These are phyloP conservation scores for Thraustochytrium striatum DNA, from an alignment of 352 stramenopile species.

Conservation along the genomic window DNA sequence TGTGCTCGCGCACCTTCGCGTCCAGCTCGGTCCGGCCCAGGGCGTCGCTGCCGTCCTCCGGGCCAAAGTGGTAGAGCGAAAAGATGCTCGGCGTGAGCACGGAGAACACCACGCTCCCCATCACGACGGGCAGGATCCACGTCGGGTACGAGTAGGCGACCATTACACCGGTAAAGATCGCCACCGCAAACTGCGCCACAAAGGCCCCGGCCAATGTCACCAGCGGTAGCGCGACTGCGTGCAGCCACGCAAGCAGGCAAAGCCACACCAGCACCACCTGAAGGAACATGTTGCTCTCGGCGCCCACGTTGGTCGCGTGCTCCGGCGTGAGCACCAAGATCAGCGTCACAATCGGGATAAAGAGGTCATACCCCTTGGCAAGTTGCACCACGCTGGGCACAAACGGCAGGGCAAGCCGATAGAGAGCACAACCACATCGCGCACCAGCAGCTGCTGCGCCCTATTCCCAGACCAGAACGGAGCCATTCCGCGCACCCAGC, in stretches of 20 bases:
- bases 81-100: not conserved
- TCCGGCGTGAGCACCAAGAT: not conserved
- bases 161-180: not conserved
- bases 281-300: too few species aligned
- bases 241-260: too few species aligned
- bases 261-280: too few species aligned
- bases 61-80: not conserved
- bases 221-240: too few species aligned
- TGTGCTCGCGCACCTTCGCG: not conserved
- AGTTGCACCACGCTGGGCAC: too few species aligned
- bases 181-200: not conserved
- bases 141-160: not conserved
- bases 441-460: too few species aligned
- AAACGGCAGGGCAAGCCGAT: too few species aligned
- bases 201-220: too few species aligned
- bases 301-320: not conserved
- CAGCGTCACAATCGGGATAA: not conserved
- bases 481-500: too few species aligned
- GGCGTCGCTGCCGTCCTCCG: not conserved
- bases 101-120: conserved; percentile 12
- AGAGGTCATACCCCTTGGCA: too few species aligned
- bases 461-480: too few species aligned
- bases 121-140: not conserved
- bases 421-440: too few species aligned
- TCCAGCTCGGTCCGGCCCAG: not conserved